Evolutionary conservation across 805 yeast genomes (phyloP).

Genomic region (Hanseniaspora vineae): DNA sequence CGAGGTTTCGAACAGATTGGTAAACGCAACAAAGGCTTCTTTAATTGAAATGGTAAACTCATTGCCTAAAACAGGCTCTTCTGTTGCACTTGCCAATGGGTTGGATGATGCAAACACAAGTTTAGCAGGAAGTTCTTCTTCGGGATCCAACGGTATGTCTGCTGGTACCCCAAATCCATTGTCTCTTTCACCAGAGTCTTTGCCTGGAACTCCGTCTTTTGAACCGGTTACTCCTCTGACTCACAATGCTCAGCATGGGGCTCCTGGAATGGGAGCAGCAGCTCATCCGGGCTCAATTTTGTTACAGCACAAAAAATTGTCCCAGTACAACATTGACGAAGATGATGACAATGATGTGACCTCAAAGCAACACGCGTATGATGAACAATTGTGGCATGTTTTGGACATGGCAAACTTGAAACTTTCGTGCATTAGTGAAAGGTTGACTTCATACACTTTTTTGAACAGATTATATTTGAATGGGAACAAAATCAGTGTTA

Average conservation of each 20-base stretch:
- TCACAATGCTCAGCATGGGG: constrained; percentile 17
- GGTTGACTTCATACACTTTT: constrained; percentile 68
- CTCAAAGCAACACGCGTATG: constrained; percentile 30
- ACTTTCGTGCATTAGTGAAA: constrained; percentile 52
- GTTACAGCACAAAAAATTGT: constrained; percentile 28
- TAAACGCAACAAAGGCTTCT: constrained; percentile 6
- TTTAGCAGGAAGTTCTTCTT: too few relatives aligned
- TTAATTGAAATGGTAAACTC: constrained; percentile 5
- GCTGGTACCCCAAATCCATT: background rate
- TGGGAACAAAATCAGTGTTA: constrained; percentile 59
- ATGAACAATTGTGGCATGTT: constrained; percentile 87
- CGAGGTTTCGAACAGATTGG: constrained; percentile 4
- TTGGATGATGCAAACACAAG: background rate
- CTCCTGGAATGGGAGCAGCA: constrained; percentile 12
- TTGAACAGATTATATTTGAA: constrained; percentile 77
- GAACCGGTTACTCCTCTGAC: constrained; percentile 20
- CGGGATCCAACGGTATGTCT: background rate
- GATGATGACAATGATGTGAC: constrained; percentile 60
- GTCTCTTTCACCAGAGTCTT: constrained; percentile 7
- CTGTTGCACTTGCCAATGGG: too few relatives aligned
- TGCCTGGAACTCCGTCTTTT: constrained; percentile 10
- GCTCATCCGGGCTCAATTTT: constrained; percentile 17
- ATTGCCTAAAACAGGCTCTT: background rate
- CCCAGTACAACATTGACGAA: constrained; percentile 30
- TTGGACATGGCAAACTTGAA: constrained; percentile 88